These are phyloP conservation scores for Aspergillus piperis DNA, from an alignment of 2,329 filamentous ascomycete species.

Conservation along the genomic window DNA sequence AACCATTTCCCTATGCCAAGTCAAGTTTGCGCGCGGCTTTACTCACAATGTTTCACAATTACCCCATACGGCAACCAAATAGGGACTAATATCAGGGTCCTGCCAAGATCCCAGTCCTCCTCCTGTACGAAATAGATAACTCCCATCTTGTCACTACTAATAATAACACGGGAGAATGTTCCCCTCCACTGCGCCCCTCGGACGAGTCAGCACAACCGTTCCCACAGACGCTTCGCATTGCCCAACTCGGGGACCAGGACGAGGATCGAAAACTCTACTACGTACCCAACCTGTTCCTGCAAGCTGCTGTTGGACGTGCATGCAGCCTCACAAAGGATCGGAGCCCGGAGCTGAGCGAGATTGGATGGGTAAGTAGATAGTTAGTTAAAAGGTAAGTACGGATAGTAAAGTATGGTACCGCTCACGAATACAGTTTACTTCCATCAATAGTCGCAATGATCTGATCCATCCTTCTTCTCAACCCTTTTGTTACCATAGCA, in stretches of 20 bases:
- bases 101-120: conserved; percentile 1
- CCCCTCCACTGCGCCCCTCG: background rate
- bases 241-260: background rate
- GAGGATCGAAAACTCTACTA: background rate
- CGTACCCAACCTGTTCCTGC: conserved; percentile 9
- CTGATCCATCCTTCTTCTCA: background rate
- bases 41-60: conserved; percentile 4
- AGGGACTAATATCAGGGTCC: conserved; percentile 1
- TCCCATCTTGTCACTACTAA: background rate
- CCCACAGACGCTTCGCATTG: background rate
- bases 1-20: background rate
- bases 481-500: background rate
- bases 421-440: background rate
- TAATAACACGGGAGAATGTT: conserved; percentile 1
- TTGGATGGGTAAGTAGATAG: background rate
- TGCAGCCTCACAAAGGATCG: background rate
- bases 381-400: background rate
- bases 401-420: background rate
- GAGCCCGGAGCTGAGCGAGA: background rate
- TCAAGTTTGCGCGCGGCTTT: background rate
- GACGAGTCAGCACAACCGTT: background rate
- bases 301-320: conserved; percentile 12
- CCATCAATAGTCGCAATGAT: background rate
- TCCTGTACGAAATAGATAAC: conserved; percentile 5
- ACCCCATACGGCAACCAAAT: conserved; percentile 1